Conservation (phyloP, 345 rosid species). For the Eucalyptus pauciflora region DNA sequence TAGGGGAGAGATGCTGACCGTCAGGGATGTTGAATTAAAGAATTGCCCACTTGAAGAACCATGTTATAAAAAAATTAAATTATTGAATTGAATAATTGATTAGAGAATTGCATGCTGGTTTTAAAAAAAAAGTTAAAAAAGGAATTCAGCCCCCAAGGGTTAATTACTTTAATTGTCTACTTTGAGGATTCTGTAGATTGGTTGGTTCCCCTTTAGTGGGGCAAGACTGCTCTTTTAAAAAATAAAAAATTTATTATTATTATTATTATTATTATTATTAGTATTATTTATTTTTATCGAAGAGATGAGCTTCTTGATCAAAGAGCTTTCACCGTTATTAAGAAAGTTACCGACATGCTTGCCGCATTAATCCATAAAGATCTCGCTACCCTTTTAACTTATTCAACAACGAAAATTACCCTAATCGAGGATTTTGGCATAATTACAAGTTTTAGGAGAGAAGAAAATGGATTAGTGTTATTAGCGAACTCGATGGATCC, state of each 20-base stretch:
- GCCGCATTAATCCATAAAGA: accelerated
- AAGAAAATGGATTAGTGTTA: background rate
- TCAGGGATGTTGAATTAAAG: background rate
- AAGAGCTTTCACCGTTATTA: background rate
- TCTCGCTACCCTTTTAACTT: background rate
- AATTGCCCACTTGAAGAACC: background rate
- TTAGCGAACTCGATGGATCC: background rate
- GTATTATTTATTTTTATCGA: background rate
- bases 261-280: too few species aligned
- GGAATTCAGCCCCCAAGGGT: background rate
- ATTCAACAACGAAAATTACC: background rate
- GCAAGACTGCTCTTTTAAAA: background rate
- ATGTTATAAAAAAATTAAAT: too few species aligned
- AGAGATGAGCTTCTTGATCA: background rate
- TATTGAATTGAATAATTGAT: background rate
- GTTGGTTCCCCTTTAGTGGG: background rate
- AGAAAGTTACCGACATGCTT: background rate
- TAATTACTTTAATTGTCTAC: background rate
- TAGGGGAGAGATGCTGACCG: background rate
- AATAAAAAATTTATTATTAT: too few species aligned
- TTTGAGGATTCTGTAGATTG: background rate
- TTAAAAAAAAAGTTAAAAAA: background rate
- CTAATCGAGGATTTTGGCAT: background rate
- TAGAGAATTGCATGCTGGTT: background rate
- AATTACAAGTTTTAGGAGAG: background rate